Conservation (phyloP, 1,284 basidiomycete species). For the Rhodotorula sp. region DNA sequence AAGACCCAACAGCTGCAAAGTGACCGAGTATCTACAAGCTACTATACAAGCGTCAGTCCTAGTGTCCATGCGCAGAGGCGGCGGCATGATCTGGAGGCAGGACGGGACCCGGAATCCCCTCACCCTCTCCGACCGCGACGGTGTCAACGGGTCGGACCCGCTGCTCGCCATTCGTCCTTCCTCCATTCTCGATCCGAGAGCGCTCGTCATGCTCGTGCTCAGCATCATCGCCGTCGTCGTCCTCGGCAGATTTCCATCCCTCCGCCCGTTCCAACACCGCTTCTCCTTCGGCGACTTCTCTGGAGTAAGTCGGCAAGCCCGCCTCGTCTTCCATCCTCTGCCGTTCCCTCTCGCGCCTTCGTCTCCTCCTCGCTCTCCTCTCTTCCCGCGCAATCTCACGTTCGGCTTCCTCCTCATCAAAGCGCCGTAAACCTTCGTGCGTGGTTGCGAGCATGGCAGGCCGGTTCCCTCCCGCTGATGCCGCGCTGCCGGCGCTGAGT, state of each 20-base stretch:
- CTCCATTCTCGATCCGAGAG: not conserved
- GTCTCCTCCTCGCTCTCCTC: not conserved
- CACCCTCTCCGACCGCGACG: not conserved
- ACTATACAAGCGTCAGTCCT: too few species aligned
- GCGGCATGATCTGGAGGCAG: too few species aligned
- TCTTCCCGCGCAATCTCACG: not conserved
- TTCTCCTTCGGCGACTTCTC: slow-evolving; percentile 20
- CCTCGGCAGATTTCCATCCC: slow-evolving; percentile 16
- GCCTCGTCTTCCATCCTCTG: slow-evolving; percentile 14
- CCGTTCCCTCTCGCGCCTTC: slow-evolving; percentile 11
- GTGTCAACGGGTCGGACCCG: not conserved
- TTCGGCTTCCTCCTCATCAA: slow-evolving; percentile 5
- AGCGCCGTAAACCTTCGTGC: not conserved
- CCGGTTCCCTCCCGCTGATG: not conserved
- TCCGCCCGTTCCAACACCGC: slow-evolving; percentile 22
- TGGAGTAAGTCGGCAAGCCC: slow-evolving; percentile 23
- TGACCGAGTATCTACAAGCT: too few species aligned
- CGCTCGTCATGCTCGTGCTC: not conserved
- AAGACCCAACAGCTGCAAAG: too few species aligned
- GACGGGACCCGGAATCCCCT: too few species aligned
- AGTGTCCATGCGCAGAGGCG: too few species aligned
- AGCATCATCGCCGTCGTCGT: slow-evolving; percentile 1
- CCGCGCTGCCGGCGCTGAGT: not conserved
- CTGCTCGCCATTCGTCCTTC: not conserved
- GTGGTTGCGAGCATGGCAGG: not conserved